Base-by-base conservation (phyloP, 495 filamentous ascomycete genomes). In the Parachaetomium inaequale region DNA sequence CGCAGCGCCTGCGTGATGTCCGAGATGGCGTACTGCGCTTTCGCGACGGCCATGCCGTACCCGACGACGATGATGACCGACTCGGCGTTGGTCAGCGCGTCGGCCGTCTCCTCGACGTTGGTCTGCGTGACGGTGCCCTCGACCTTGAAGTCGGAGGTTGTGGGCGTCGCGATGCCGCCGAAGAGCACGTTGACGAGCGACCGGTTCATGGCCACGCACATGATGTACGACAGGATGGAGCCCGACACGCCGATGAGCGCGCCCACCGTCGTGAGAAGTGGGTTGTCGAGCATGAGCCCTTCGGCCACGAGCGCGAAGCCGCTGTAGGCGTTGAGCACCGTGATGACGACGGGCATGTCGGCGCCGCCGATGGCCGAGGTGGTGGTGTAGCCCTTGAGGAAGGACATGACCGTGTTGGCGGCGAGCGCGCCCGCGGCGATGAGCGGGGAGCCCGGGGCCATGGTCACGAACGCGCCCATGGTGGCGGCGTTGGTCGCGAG, bases 31-130 rank as follows among this genome's bases (percentile, higher is more conserved):
- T 93, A 92, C 71, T 93, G 90, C 7, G 89, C 89, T 76, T 92
- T 92, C 15, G 90, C 90, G 4, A 93, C 90, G 0, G 90, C 90
- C 90, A 93, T 93, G 42, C 90, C 90, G 56, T 93, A 93, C 1
- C 90, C 90, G 14, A 92, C 89, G 4, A 91, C 84, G 36, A 93
- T 91, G 62, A 93, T 91, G 60, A 92, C 88, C 40, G 77, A 88
- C 65, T 91, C 87, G 1, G 88, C 87, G 50, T 85, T 86, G 19
- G 82, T 74, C 0, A 93, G 79, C 0, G 84, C 79, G 32, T 91
- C 87, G 6, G 85, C 87, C 0, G 87, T 88, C 42, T 93, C 90
- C 4, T 93, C 89, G 25, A 91, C 78, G 19, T 78, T 88, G 5
- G 87, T 88, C 69, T 87, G 85, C 0, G 85, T 90, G 28, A 91